Conservation (phyloP, 2,329 filamentous ascomycete genomes). For the Aureobasidium vineae region DNA sequence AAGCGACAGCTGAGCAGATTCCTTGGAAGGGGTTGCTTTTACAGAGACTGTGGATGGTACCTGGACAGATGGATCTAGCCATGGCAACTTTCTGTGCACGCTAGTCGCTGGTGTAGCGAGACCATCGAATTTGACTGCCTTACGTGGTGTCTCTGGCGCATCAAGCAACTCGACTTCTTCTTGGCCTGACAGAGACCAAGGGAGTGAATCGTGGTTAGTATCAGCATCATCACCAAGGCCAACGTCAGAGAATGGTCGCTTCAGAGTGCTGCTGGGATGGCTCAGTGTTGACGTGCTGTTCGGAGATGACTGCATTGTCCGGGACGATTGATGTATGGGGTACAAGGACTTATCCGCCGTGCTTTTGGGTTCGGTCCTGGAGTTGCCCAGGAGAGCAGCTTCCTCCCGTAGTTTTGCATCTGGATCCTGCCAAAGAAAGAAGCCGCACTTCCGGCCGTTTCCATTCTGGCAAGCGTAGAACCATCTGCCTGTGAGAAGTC, state of each 20-base stretch:
- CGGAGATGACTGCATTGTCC: slow-evolving; percentile 20
- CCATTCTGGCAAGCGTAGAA: slow-evolving; percentile 58
- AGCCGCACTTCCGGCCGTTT: slow-evolving; percentile 50
- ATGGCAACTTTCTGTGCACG: slow-evolving; percentile 40
- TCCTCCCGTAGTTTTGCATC: slow-evolving; percentile 53
- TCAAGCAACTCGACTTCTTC: slow-evolving; percentile 38
- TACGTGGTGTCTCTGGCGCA: slow-evolving; percentile 43
- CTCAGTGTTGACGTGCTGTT: background rate
- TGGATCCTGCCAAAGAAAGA: slow-evolving; percentile 57
- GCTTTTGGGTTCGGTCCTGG: slow-evolving; percentile 45
- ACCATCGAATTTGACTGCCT: slow-evolving; percentile 41
- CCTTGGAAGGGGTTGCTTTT: slow-evolving; percentile 11
- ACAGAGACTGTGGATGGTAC: slow-evolving; percentile 27
- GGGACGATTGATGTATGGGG: background rate
- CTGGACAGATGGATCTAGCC: slow-evolving; percentile 36
- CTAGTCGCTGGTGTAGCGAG: slow-evolving; percentile 42
- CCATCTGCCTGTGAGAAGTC: slow-evolving; percentile 39
- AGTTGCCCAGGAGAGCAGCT: slow-evolving; percentile 48
- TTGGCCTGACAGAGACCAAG: slow-evolving; percentile 36
- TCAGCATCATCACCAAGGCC: slow-evolving; percentile 32
- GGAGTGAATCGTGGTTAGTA: slow-evolving; percentile 38
- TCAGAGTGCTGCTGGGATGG: background rate
- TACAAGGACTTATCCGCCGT: background rate
- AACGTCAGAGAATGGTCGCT: slow-evolving; percentile 1
- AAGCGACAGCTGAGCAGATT: slow-evolving; percentile 29